Base-by-base conservation (phyloP, 768 basidiomycete genomes). In the Leucosporidium creatinivorum region DNA sequence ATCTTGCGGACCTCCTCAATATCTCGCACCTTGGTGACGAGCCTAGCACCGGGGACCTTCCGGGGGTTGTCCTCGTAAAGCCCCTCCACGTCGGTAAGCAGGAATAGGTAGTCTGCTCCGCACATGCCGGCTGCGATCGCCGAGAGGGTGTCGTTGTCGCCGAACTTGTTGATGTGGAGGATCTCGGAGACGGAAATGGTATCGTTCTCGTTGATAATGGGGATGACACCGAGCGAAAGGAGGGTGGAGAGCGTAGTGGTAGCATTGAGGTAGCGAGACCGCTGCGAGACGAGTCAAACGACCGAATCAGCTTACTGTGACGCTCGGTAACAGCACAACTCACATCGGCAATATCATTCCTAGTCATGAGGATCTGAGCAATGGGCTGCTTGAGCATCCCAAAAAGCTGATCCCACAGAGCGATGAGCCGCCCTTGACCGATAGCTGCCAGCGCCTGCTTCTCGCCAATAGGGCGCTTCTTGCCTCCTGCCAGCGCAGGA, bases 151-250 rank as follows among this genome's bases (percentile, higher is more conserved):
- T 99, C 96, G 77, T 98, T 98, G 80, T 98, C 96, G 58, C 96
- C 96, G 73, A 99, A 99, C 89, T 93, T 94, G 72, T 73, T 73
- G 68, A 73, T 58, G 58, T 65, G 65, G 3, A 73, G 60, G 69
- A 99, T 98, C 87, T 99, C 96, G 80, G 91, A 92, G 66, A 99
- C 96, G 28, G 93, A 94, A 47, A 99, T 86, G 0, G 96, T 98
- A 77, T 99, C 96, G 74, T 99, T 99, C 79, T 99, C 96, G 78
- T 99, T 99, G 63, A 99, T 93, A 70, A 99, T 97, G 4, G 96
- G 96, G 1, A 99, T 86, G 0, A 98, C 91, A 21, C 93, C 94
- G 87, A 97, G 89, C 4, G 85, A 85, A 31, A 99, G 80, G 17
- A 99, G 82, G 74, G 97, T 92, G 47, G 87, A 87, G 78, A 99